Conservation (phyloP, 2,329 filamentous ascomycete genomes). For the Aschersonia sp. region DNA sequence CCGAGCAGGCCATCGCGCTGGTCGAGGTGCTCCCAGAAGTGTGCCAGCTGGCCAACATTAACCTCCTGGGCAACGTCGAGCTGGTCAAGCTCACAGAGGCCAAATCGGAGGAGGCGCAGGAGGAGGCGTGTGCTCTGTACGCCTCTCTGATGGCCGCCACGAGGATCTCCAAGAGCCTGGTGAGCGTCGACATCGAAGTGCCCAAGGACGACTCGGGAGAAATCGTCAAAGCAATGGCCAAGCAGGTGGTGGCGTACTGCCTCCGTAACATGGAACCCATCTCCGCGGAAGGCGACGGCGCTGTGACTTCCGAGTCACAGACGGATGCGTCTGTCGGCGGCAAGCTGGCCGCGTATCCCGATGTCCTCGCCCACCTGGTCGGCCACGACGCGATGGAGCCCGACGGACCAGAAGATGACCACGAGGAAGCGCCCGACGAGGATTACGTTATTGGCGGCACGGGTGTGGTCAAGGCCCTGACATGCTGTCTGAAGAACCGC, state of each 20-base stretch:
- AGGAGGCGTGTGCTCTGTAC: slow-evolving; percentile 88
- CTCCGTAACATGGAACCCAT: slow-evolving; percentile 78
- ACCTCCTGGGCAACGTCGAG: slow-evolving; percentile 67
- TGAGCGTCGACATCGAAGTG: slow-evolving; percentile 86
- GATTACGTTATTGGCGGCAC: slow-evolving; percentile 95
- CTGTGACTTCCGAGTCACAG: slow-evolving; percentile 21
- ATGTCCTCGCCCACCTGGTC: slow-evolving; percentile 77
- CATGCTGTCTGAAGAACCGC: slow-evolving; percentile 78
- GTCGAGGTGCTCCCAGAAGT: slow-evolving; percentile 84
- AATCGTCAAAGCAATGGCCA: slow-evolving; percentile 80
- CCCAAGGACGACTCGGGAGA: slow-evolving; percentile 72
- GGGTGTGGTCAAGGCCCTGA: slow-evolving; percentile 85
- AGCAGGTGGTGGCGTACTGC: slow-evolving; percentile 90
- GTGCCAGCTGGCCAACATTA: slow-evolving; percentile 69
- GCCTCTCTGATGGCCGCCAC: slow-evolving; percentile 82
- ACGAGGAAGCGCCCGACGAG: slow-evolving; percentile 65
- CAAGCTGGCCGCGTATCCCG: slow-evolving; percentile 41
- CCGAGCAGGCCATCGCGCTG: slow-evolving; percentile 81
- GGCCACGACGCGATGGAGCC: slow-evolving; percentile 44
- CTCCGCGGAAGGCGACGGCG: slow-evolving; percentile 31
- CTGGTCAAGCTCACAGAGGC: slow-evolving; percentile 59
- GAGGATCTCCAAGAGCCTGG: slow-evolving; percentile 66
- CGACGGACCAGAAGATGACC: slow-evolving; percentile 42
- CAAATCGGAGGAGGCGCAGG: slow-evolving; percentile 64
- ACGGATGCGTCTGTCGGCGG: slow-evolving; percentile 14